Conservation (phyloP, 495 filamentous ascomycete genomes). For the Penicillium subrubescens region DNA sequence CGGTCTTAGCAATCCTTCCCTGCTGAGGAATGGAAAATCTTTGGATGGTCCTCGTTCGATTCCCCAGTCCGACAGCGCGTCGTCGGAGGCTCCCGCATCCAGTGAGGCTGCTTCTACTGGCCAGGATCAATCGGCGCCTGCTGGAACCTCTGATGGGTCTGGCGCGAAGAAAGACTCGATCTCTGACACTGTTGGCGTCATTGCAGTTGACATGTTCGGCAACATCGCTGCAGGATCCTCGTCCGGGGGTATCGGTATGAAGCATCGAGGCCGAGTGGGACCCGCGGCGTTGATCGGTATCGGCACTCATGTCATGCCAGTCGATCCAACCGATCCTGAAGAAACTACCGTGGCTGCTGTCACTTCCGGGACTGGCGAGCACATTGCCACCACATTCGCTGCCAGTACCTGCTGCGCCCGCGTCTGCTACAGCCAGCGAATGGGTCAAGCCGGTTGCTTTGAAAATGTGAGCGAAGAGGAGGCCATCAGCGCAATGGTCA, state of each 20-base stretch:
- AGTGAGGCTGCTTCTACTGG: neutral
- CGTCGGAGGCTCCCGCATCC: neutral
- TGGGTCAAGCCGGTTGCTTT: conserved; percentile 59
- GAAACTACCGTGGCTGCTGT: conserved; percentile 70
- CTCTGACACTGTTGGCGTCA: conserved; percentile 93
- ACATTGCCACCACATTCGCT: conserved; percentile 90
- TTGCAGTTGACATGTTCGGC: conserved; percentile 82
- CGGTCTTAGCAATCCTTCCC: neutral
- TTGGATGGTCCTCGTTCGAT: conserved; percentile 1
- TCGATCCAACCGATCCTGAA: conserved; percentile 61
- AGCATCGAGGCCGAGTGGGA: conserved; percentile 85
- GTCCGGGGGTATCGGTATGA: conserved; percentile 99
- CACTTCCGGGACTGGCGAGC: conserved; percentile 93
- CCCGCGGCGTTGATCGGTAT: conserved; percentile 91
- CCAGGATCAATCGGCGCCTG: neutral
- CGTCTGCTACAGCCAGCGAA: conserved; percentile 66
- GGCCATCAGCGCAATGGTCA: conserved; percentile 70
- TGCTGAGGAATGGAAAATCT: neutral
- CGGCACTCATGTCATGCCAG: conserved; percentile 82
- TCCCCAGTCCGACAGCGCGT: neutral
- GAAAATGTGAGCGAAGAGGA: conserved; percentile 68
- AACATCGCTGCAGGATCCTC: conserved; percentile 96
- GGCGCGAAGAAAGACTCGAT: conserved; percentile 50
- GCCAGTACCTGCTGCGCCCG: conserved; percentile 77
- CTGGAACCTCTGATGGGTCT: neutral